phyloP scores from a whole-genome alignment of 805 yeast species.

The Sugiyamaella floridensis region DNA sequence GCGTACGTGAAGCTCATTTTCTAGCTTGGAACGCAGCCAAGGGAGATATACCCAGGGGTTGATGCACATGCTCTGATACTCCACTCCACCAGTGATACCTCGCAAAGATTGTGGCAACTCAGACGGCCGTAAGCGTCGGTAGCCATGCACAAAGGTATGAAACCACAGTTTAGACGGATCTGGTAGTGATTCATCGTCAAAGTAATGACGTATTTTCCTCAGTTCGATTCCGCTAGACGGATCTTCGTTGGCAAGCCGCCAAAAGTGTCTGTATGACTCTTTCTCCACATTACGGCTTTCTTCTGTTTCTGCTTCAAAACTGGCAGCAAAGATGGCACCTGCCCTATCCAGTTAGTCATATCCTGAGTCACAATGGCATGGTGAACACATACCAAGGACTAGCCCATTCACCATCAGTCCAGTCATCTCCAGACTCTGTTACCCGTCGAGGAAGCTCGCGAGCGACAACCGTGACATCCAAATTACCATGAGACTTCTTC shows the following conservation, averaged over 20 bases:
- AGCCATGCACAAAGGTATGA: constrained; percentile 10
- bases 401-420: constrained; percentile 19
- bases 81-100: constrained; percentile 19
- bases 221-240: constrained; percentile 11
- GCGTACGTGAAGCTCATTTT: constrained; percentile 12
- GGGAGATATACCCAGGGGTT: constrained; percentile 19
- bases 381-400: constrained; percentile 15
- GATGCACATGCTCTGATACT: constrained; percentile 15
- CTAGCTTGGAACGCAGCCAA: constrained; percentile 15
- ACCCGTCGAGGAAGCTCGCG: constrained; percentile 15
- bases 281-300: constrained; percentile 6
- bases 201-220: constrained; percentile 12
- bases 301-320: constrained; percentile 2
- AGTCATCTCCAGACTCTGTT: constrained; percentile 15
- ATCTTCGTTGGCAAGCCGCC: constrained; percentile 15
- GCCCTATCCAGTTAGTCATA: constrained; percentile 6
- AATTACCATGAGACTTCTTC: neutral
- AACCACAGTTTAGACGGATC: constrained; percentile 12
- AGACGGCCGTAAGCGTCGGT: constrained; percentile 9
- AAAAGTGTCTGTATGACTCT: constrained; percentile 14
- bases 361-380: neutral
- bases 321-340: constrained; percentile 18
- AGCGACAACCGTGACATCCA: constrained; percentile 15
- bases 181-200: constrained; percentile 10
- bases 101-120: constrained; percentile 11